phyloP scores from a whole-genome alignment of 179 eudicot genomes.

The Heliamphora pulchella region DNA sequence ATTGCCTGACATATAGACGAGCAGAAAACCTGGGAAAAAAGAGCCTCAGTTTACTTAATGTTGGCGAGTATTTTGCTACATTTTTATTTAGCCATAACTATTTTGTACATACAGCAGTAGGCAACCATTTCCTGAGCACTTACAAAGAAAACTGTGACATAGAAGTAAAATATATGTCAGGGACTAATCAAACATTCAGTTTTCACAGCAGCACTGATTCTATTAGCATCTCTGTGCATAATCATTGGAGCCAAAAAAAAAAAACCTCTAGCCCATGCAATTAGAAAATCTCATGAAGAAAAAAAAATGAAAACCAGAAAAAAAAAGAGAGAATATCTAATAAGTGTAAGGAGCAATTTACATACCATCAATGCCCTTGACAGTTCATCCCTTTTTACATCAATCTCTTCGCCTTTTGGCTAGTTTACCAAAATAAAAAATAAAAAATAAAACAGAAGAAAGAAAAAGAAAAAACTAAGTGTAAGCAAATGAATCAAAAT shows the following conservation, averaged over 20 bases:
- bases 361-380: constrained; percentile 84
- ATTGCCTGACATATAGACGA: too few species aligned
- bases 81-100: neutral
- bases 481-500: neutral
- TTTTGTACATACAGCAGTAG: neutral
- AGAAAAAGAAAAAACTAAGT: neutral
- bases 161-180: neutral
- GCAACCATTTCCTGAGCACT: neutral
- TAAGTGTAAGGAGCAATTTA: constrained; percentile 5
- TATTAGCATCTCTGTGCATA: neutral
- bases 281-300: neutral
- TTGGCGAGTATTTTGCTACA: neutral
- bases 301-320: neutral
- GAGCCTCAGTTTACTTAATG: neutral
- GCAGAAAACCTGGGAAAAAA: too few species aligned
- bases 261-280: constrained; percentile 10
- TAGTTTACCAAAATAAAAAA: constrained; percentile 20
- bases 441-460: constrained; percentile 1
- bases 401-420: constrained; percentile 74
- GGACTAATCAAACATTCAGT: neutral
- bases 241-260: neutral
- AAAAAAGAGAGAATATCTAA: neutral
- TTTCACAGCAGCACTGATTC: neutral
- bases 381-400: constrained; percentile 71
- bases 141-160: neutral